phyloP scores from a whole-genome alignment of 305 asterid genomes.

The Rubia tinctorum region DNA sequence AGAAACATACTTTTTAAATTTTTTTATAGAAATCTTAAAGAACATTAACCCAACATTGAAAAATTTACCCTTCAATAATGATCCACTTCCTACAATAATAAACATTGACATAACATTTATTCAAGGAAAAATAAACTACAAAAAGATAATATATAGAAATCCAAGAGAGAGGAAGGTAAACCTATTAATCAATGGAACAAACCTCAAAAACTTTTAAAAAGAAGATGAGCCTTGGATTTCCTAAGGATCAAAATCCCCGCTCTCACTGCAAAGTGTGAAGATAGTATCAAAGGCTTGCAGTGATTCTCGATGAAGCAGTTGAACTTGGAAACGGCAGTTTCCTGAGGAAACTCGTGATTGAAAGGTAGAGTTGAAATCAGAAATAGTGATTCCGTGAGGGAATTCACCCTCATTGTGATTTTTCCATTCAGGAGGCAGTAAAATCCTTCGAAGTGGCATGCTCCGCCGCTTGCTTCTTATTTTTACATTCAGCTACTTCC shows the following conservation, averaged over 20 bases:
- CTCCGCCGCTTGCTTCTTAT: conserved; percentile 1
- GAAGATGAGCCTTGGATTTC: conserved; percentile 52
- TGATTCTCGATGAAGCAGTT: conserved; percentile 69
- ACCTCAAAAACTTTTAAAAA: conserved; percentile 74
- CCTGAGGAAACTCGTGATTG: neutral
- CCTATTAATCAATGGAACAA: neutral
- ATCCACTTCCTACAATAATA: too few relatives aligned
- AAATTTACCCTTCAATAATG: too few relatives aligned
- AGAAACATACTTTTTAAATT: too few relatives aligned
- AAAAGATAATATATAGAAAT: neutral
- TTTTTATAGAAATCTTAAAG: too few relatives aligned
- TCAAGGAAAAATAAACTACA: conserved; percentile 2
- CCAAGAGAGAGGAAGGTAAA: neutral
- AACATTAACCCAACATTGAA: too few relatives aligned
- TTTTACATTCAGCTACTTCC: conserved; percentile 14
- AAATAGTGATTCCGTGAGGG: conserved; percentile 6
- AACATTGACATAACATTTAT: neutral
- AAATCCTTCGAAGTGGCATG: conserved; percentile 14
- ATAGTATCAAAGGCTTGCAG: conserved; percentile 51
- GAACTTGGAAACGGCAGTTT: conserved; percentile 43
- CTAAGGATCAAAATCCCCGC: conserved; percentile 29
- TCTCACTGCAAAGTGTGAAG: conserved; percentile 44
- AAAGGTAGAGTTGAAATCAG: neutral
- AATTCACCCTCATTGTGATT: conserved; percentile 9
- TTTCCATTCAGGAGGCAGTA: neutral